Evolutionary conservation across 768 basidiomycete genomes (phyloP), one percentile per base, ranked within the genome.

Genomic region (Leccinum boreale): DNA sequence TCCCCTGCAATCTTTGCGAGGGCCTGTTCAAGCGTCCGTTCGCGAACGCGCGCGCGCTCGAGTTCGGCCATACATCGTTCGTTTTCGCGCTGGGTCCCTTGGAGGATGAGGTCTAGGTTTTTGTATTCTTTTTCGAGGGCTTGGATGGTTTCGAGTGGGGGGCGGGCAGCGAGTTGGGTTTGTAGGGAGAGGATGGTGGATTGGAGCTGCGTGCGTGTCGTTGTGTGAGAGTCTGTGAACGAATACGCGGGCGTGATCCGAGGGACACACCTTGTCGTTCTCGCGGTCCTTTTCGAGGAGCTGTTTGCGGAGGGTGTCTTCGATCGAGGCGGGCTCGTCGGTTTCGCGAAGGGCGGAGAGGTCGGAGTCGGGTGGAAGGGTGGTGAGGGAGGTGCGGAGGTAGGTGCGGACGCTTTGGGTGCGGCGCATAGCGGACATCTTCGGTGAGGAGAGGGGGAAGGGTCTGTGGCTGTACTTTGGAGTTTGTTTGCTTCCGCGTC

Each of bases 61-160:
- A 91, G 76, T 58, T 92, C 89, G 0, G 82, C 78, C 91, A 93
- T 92, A 60, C 86, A 88, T 50, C 87, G 79, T 63, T 92, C 90
- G 65, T 94, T 94, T 75, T 94, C 92, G 51, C 90, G 76, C 61
- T 92, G 90, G 0, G 91, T 92, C 0, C 90, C 91, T 58, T 89
- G 83, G 0, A 92, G 72, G 3, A 93, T 75, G 17, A 93, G 75
- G 39, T 92, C 91, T 1, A 92, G 75, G 57, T 89, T 87, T 63
- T 84, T 84, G 64, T 85, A 85, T 62, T 92, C 91, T 65, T 83
- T 85, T 70, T 87, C 78, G 31, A 92, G 71, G 35, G 78, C 79
- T 58, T 89, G 85, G 26, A 92, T 76, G 0, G 74, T 74, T 60
- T 91, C 88, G 36, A 86, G 58, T 5, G 90, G 84, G 12, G 90